Percentiles rank a stretch among this genome's conserved stretches.
These are phyloP conservation scores for Aspergillaceae sp. DNA, from an alignment of 2,329 filamentous ascomycete species.

Conservation along the genomic window DNA sequence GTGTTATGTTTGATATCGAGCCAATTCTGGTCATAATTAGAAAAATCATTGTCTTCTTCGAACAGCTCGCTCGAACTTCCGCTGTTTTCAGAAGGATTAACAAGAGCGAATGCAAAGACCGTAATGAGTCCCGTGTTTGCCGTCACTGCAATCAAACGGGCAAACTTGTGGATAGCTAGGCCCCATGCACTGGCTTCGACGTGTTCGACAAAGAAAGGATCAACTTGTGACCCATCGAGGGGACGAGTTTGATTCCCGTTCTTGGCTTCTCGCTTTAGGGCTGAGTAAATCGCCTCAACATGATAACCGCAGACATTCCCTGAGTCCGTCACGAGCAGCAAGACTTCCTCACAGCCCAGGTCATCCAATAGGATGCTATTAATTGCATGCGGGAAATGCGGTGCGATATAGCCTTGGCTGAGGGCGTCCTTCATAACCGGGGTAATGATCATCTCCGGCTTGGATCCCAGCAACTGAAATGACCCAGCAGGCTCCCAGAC, in stretches of 20 bases:
- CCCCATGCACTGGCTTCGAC: conserved; percentile 82
- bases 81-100: conserved; percentile 21
- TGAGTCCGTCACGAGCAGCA: conserved; percentile 62
- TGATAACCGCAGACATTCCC: conserved; percentile 67
- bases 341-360: conserved; percentile 60
- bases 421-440: conserved; percentile 31
- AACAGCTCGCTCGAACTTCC: conserved; percentile 8
- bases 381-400: conserved; percentile 48
- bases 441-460: conserved; percentile 35
- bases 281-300: conserved; percentile 44
- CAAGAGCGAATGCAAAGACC: conserved; percentile 52
- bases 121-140: conserved; percentile 59
- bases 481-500: conserved; percentile 38
- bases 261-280: conserved; percentile 30
- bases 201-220: conserved; percentile 63
- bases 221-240: conserved; percentile 27
- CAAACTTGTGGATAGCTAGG: conserved; percentile 67
- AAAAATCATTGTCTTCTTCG: conserved; percentile 11
- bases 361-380: conserved; percentile 63
- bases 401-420: conserved; percentile 49
- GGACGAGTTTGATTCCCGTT: conserved; percentile 12
- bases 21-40: conserved; percentile 25
- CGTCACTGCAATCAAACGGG: conserved; percentile 78
- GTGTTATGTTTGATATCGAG: conserved; percentile 17
- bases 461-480: conserved; percentile 30